Base-by-base conservation (phyloP, 208 protist species). In the Blastocrithidia nonstop region DNA sequence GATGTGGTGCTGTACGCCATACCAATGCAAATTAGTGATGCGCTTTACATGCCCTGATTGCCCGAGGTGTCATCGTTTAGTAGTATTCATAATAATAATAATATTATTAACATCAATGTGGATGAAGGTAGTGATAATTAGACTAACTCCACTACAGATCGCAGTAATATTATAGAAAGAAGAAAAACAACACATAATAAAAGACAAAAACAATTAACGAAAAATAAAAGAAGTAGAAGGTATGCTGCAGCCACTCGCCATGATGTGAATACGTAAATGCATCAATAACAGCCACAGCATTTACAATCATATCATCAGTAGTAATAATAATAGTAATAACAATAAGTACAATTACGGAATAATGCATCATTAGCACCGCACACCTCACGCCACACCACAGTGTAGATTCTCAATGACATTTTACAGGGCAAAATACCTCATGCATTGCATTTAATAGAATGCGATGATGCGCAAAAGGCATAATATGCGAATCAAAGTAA, bases 1-100 rank as follows among this genome's bases (percentile, higher is more conserved):
- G 57, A 74, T 28, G 70, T 71, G 32, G 77, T 82, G 43, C 62
- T 87, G 3, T 87, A 82, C 63, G 69, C 58, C 15, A 66, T 87
- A 21, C 77, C 71, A n/a, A 70, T 82, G 44, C 70, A 68, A 22
- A 56, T 87, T 9, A 71, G 66, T 27, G 71, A 79, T 43, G 59
- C 45, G 28, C 72, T 68, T 16, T 87, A 87, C 54, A 50, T 87
- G 50, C 66, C 77, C 28, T 75, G 61, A 53, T 2, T 41, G 17
- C 46, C 24, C 17, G 20, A 19, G 13, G 33, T 20, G 23, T 22
- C 29, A 21, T n/a, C 25, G 11, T 21, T 36, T 21, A 25, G 23
- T 4, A 28, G 21, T 11, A 4, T 8, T 31, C 29, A 5, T 4
- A 46, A 19, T 6, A 20, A 38, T 27, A 6, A 29, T 28, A 32